These are phyloP conservation scores for Phellinidium pouzarii DNA, from an alignment of 1,284 basidiomycete genomes.

Conservation along the genomic window DNA sequence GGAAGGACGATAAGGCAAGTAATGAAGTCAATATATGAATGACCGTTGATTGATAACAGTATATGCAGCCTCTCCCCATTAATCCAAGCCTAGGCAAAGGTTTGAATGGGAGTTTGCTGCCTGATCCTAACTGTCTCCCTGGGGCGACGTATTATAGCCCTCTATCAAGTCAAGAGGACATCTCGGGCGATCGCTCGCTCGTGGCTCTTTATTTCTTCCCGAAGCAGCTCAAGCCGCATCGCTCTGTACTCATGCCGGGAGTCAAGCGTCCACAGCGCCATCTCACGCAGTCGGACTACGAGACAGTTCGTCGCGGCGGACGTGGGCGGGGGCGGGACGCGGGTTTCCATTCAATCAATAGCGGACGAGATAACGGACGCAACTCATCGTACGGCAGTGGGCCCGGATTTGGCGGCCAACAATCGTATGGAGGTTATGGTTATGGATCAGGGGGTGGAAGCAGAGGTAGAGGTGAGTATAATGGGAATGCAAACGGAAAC, in stretches of 20 bases:
- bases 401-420: constrained; percentile 22
- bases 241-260: constrained; percentile 78
- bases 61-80: constrained; percentile 54
- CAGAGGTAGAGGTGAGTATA: constrained; percentile 18
- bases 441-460: constrained; percentile 21
- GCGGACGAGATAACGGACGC: constrained; percentile 21
- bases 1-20: constrained; percentile 73
- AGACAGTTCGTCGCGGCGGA: constrained; percentile 45
- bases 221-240: constrained; percentile 78
- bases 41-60: constrained; percentile 17
- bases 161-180: constrained; percentile 58
- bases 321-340: constrained; percentile 29
- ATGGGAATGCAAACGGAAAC: constrained; percentile 11
- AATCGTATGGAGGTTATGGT: constrained; percentile 19
- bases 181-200: constrained; percentile 81
- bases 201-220: constrained; percentile 91
- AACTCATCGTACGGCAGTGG: neutral
- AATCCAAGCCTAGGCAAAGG: constrained; percentile 70
- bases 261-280: constrained; percentile 55
- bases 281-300: constrained; percentile 71
- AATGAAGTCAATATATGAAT: constrained; percentile 11
- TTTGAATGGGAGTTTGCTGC: constrained; percentile 73
- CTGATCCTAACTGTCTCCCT: constrained; percentile 87
- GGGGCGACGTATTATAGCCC: constrained; percentile 87
- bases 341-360: constrained; percentile 24